phyloP scores from a whole-genome alignment of 768 basidiomycete genomes.

The Lanmaoa pseudosensibilis region DNA sequence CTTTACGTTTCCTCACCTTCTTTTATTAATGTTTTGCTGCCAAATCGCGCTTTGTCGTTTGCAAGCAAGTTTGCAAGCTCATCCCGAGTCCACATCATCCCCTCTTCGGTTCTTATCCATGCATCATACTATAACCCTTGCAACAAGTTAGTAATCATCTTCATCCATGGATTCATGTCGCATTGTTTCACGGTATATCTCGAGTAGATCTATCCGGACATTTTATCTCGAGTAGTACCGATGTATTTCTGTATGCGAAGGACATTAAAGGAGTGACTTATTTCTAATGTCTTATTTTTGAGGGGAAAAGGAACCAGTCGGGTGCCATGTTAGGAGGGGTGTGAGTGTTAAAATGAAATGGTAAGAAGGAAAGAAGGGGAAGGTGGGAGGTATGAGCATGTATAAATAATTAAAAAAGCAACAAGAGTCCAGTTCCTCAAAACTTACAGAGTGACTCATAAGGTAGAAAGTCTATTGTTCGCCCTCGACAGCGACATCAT shows the following conservation, averaged over 20 bases:
- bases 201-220: slow-evolving; percentile 38
- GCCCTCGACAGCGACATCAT: slow-evolving; percentile 74
- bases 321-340: background rate
- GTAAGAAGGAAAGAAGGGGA: background rate
- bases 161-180: slow-evolving; percentile 33
- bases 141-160: slow-evolving; percentile 27
- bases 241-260: slow-evolving; percentile 38
- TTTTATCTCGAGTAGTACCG: slow-evolving; percentile 33
- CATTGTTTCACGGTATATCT: slow-evolving; percentile 38
- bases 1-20: slow-evolving; percentile 1
- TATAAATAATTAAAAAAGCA: slow-evolving; percentile 11
- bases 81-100: background rate
- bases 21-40: slow-evolving; percentile 18
- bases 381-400: background rate
- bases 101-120: slow-evolving; percentile 1
- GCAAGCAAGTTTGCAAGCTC: slow-evolving; percentile 18
- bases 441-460: slow-evolving; percentile 10
- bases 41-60: slow-evolving; percentile 13
- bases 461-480: slow-evolving; percentile 32
- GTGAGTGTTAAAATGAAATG: slow-evolving; percentile 2
- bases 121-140: slow-evolving; percentile 29
- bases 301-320: background rate
- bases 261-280: slow-evolving; percentile 39
- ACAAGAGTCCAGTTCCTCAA: slow-evolving; percentile 8
- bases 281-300: slow-evolving; percentile 22